Evolutionary conservation across 129 eudicot genomes (phyloP).

Genomic region (Pseudognaphalium luteoalbum): DNA sequence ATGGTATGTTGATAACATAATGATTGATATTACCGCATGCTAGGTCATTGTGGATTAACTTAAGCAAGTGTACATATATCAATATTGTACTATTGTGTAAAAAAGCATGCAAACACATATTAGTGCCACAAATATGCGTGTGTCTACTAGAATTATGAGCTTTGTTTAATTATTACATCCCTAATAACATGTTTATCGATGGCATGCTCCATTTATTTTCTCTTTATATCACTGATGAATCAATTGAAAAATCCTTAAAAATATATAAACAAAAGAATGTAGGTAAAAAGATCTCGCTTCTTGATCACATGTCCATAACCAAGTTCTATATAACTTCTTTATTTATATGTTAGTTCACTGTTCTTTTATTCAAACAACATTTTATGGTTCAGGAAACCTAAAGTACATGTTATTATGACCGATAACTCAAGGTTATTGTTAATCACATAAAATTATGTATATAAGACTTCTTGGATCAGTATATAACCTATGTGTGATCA

Average conservation of each 20-base stretch:
- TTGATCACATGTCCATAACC: conserved; percentile 12
- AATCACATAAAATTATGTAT: background rate
- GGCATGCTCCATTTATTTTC: conserved; percentile 28
- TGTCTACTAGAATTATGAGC: conserved; percentile 37
- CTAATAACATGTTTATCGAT: conserved; percentile 20
- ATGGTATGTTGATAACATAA: conserved; percentile 21
- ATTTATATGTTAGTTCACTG: too few species aligned
- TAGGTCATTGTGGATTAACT: conserved; percentile 3
- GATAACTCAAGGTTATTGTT: background rate
- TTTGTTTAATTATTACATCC: conserved; percentile 31
- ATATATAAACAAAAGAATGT: background rate
- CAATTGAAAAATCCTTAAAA: background rate
- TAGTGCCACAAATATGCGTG: conserved; percentile 41
- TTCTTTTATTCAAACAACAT: background rate
- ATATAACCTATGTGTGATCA: background rate
- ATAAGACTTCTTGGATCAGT: background rate
- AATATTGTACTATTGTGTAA: conserved; percentile 15
- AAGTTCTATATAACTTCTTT: conserved; percentile 2
- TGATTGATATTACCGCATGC: conserved; percentile 36
- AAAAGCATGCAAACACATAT: conserved; percentile 28
- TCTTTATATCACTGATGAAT: conserved; percentile 15
- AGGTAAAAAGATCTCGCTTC: background rate
- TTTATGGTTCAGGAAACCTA: background rate
- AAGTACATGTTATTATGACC: background rate
- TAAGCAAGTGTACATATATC: conserved; percentile 2